phyloP scores from a whole-genome alignment of 352 stramenopile species.

The Phytophthora quininea region DNA sequence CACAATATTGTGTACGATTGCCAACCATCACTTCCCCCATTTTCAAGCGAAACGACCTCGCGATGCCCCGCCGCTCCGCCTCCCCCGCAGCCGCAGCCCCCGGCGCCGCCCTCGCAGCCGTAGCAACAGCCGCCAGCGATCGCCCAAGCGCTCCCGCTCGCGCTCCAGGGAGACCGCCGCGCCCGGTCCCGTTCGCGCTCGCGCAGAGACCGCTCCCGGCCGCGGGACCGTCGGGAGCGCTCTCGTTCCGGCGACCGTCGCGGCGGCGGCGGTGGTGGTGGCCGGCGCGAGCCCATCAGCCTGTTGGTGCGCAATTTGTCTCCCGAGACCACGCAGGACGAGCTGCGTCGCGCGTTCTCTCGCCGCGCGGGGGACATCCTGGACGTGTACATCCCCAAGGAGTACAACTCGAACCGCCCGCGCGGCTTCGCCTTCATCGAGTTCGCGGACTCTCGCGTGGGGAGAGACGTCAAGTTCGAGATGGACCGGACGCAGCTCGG shows the following conservation, averaged over 20 bases:
- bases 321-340: constrained; percentile 42
- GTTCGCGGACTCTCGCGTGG: constrained; percentile 67
- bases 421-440: constrained; percentile 88
- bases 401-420: constrained; percentile 56
- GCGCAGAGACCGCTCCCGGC: too few species aligned
- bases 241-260: constrained; percentile 40
- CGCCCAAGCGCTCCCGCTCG: too few species aligned
- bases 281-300: constrained; percentile 41
- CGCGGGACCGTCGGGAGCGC: constrained; percentile 37
- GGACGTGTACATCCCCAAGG: constrained; percentile 73
- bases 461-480: constrained; percentile 69
- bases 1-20: not conserved
- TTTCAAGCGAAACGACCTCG: not conserved
- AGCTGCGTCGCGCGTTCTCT: constrained; percentile 58
- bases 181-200: constrained; percentile 49
- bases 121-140: constrained; percentile 36
- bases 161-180: too few species aligned
- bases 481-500: constrained; percentile 76
- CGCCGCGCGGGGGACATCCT: constrained; percentile 57
- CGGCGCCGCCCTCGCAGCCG: constrained; percentile 43
- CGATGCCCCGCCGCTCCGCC: constrained; percentile 55
- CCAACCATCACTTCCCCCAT: not conserved
- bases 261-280: too few species aligned
- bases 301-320: constrained; percentile 61
- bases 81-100: constrained; percentile 49